phyloP scores from a whole-genome alignment of 2,329 filamentous ascomycete species.

The Uncinocarpus reesii region DNA sequence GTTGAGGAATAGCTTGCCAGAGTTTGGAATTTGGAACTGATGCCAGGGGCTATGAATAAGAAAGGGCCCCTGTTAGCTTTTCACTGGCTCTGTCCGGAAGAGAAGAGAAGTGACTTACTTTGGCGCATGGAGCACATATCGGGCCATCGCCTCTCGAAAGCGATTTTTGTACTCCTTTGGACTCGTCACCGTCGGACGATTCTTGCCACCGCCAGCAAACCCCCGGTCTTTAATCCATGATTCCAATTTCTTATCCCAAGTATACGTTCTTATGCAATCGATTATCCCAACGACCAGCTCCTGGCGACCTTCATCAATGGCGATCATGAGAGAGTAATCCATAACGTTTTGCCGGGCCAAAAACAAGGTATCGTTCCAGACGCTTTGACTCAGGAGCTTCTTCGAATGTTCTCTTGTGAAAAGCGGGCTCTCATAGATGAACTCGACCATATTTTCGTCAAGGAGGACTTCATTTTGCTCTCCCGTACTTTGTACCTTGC shows the following conservation, averaged over 20 bases:
- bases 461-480: conserved; percentile 93
- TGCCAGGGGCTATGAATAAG: conserved; percentile 17
- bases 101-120: conserved; percentile 28
- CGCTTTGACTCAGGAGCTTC: conserved; percentile 77
- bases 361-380: conserved; percentile 97
- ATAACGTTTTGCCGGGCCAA: conserved; percentile 92
- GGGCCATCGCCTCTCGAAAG: conserved; percentile 92
- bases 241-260: conserved; percentile 99
- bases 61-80: not conserved
- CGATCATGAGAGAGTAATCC: conserved; percentile 98
- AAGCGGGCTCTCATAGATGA: conserved; percentile 92
- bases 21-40: conserved; percentile 14
- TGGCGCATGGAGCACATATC: conserved; percentile 52
- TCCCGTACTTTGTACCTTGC: conserved; percentile 90
- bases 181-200: conserved; percentile 85
- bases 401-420: conserved; percentile 95
- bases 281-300: conserved; percentile 97
- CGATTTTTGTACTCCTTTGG: conserved; percentile 96
- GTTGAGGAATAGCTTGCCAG: conserved; percentile 5
- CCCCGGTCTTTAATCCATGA: conserved; percentile 98
- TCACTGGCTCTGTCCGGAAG: not conserved
- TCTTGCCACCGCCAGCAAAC: conserved; percentile 67
- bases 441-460: conserved; percentile 98
- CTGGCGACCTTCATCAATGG: conserved; percentile 78
- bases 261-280: conserved; percentile 96